These are phyloP conservation scores for Arachis monticola DNA, from an alignment of 331 rosid genomes.

Conservation along the genomic window DNA sequence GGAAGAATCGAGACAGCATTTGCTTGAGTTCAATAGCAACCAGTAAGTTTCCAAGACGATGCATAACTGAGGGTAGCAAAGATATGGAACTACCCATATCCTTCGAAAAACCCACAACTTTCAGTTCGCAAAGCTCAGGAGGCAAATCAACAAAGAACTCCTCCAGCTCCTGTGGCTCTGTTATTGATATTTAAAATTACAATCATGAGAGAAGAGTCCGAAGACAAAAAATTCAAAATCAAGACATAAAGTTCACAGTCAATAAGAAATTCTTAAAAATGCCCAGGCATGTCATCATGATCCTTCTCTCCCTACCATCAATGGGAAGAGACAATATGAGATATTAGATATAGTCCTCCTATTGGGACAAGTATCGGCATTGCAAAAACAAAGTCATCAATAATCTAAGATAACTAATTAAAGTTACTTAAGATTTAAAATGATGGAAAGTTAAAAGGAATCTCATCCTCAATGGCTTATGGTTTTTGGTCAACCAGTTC, in stretches of 20 bases:
- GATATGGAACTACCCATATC: constrained; percentile 95
- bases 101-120: constrained; percentile 87
- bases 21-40: constrained; percentile 90
- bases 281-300: no score
- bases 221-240: constrained; percentile 29
- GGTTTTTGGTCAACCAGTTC: no score
- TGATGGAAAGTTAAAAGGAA: no score
- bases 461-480: no score
- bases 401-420: no score
- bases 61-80: constrained; percentile 92
- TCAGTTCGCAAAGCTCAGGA: constrained; percentile 89
- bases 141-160: constrained; percentile 70
- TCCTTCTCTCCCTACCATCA: no score
- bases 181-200: constrained; percentile 41
- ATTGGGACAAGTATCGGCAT: no score
- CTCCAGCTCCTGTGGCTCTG: constrained; percentile 68
- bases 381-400: no score
- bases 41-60: constrained; percentile 89
- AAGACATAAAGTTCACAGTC: constrained; percentile 12
- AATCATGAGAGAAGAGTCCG: constrained; percentile 26
- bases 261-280: neutral
- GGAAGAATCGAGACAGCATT: constrained; percentile 59
- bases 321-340: no score
- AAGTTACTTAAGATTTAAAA: no score
- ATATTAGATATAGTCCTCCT: neutral